These are phyloP conservation scores for Nakaseomyces bracarensis DNA, from an alignment of 1,139 yeast genomes.

Conservation along the genomic window DNA sequence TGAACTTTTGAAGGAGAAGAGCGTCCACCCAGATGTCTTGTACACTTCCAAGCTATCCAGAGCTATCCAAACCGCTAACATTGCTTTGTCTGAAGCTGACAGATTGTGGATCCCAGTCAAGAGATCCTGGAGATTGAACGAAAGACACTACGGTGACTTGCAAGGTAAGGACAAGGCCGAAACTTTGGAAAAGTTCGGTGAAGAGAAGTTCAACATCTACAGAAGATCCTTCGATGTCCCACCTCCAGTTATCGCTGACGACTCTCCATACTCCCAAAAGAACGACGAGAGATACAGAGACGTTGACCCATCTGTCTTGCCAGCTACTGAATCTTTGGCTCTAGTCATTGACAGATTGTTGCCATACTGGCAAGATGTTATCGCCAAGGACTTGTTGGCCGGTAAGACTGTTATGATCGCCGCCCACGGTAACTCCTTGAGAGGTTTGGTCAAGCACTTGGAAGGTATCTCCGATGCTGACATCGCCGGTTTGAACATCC, in stretches of 20 bases:
- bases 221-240: constrained; percentile 97
- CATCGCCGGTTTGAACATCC: constrained; percentile 90
- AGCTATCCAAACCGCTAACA: constrained; percentile 97
- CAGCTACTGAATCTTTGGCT: constrained; percentile 91
- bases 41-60: constrained; percentile 90
- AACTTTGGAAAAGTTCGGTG: constrained; percentile 80
- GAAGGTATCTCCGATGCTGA: constrained; percentile 89
- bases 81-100: constrained; percentile 84
- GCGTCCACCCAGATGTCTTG: constrained; percentile 74
- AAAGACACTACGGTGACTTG: constrained; percentile 97
- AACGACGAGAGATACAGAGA: constrained; percentile 78
- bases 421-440: constrained; percentile 98
- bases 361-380: constrained; percentile 96
- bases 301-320: constrained; percentile 77
- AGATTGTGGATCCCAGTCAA: constrained; percentile 86
- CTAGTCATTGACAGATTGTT: constrained; percentile 93
- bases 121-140: constrained; percentile 97
- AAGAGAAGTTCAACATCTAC: constrained; percentile 92
- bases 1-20: constrained; percentile 80
- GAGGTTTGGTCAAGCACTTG: constrained; percentile 94
- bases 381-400: constrained; percentile 71
- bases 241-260: constrained; percentile 80
- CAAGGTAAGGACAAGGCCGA: constrained; percentile 98
- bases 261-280: constrained; percentile 74
- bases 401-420: constrained; percentile 90